Conservation (phyloP, 495 filamentous ascomycete species). For the Geoglossum glabrum region DNA sequence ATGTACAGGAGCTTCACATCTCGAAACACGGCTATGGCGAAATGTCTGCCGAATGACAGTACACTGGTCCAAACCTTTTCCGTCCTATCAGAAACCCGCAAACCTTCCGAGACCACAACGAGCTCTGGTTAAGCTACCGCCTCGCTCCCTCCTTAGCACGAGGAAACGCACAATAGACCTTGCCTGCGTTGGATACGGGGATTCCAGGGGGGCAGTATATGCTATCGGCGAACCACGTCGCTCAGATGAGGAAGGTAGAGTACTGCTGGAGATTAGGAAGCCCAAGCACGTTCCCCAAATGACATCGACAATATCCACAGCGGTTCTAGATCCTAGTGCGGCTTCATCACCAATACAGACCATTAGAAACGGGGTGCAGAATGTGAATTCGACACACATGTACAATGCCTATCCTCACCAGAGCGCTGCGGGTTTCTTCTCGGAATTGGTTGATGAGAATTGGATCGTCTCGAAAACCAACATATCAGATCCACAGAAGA, state of each 20-base stretch:
- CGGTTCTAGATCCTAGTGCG: neutral
- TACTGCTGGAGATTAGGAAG: neutral
- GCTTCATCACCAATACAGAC: neutral
- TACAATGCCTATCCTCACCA: slow-evolving; percentile 1
- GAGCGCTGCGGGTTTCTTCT: neutral
- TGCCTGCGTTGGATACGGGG: neutral
- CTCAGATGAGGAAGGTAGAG: neutral
- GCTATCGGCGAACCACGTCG: neutral
- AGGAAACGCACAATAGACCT: neutral
- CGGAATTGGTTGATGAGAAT: neutral
- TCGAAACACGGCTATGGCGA: slow-evolving; percentile 14
- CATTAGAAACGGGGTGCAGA: neutral
- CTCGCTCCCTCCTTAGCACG: no score
- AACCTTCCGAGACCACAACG: neutral
- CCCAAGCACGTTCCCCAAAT: neutral
- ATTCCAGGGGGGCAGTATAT: neutral
- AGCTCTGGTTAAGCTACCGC: neutral
- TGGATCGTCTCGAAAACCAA: neutral
- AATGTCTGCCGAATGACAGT: slow-evolving; percentile 14
- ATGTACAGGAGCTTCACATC: slow-evolving; percentile 11
- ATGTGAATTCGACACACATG: neutral
- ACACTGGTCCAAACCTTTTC: slow-evolving; percentile 13
- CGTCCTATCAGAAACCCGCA: neutral
- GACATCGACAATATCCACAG: neutral
- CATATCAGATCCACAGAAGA: neutral